Conservation (phyloP, 2,329 filamentous ascomycete genomes). For the Aspergillus caelatus region DNA sequence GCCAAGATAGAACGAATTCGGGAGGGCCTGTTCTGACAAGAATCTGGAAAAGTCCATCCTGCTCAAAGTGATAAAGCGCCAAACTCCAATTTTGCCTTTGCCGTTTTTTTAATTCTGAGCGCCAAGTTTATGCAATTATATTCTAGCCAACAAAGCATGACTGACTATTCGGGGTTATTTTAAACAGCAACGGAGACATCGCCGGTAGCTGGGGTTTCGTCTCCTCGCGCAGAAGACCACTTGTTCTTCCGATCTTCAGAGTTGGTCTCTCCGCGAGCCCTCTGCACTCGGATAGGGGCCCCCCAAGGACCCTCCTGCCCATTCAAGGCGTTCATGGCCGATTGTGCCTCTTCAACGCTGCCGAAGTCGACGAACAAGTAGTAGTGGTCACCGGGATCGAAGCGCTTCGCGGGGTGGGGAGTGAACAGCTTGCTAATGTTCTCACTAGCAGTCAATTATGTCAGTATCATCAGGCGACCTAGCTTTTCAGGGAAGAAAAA, state of each 20-base stretch:
- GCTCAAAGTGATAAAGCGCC: constrained; percentile 2
- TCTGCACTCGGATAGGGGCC: constrained; percentile 41
- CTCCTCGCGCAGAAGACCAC: constrained; percentile 21
- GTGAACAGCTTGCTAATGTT: constrained; percentile 59
- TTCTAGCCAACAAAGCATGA: constrained; percentile 3
- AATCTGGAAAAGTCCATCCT: not conserved
- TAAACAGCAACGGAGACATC: constrained; percentile 13
- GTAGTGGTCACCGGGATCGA: constrained; percentile 59
- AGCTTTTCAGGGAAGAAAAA: not conserved
- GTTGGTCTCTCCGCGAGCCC: constrained; percentile 42
- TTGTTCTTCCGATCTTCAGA: constrained; percentile 29
- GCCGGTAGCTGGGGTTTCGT: constrained; percentile 6
- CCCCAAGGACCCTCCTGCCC: constrained; percentile 46
- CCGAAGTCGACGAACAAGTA: constrained; percentile 69
- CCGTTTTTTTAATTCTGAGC: constrained; percentile 1
- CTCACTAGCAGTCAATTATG: constrained; percentile 31
- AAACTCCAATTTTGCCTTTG: constrained; percentile 6
- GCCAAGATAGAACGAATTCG: not conserved
- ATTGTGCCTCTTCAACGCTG: constrained; percentile 56
- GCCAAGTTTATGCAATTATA: constrained; percentile 4
- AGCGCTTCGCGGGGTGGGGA: constrained; percentile 58
- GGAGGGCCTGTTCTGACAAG: not conserved
- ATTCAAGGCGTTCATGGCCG: constrained; percentile 52
- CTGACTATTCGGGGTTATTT: not conserved
- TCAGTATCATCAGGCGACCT: constrained; percentile 1